Base-by-base conservation (phyloP, 148 eudicot genomes). In the Silene latifolia region DNA sequence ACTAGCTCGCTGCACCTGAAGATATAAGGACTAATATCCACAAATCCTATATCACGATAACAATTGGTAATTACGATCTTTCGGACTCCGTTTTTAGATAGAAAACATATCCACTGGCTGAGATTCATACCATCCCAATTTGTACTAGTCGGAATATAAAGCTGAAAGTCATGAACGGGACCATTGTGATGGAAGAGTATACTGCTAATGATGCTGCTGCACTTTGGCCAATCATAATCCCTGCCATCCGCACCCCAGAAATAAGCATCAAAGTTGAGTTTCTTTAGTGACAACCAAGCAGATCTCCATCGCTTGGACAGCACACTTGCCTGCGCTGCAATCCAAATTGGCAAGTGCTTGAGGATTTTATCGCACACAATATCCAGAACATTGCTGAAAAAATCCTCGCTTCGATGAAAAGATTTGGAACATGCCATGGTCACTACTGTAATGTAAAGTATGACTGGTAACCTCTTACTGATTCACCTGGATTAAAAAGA, bases 121-220 rank as follows among this genome's bases (percentile, higher is more conserved):
- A 5, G 53, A 42, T 67, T 42, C 56, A 60, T 72, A 73, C 14
- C 72, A 76, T 7, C n/a, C 8, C 12, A 35, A 8, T 2, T 58
- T 35, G 4, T 60, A n/a, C n/a, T n/a, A n/a, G 21, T 10, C 3
- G 77, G 80, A 72, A 76, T 61, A 53, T 21, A 59, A 29, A 80
- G 24, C 3, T 53, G 56, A 69, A 80, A 76, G 57, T 63, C 72
- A 24, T 47, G 24, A 15, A 80, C 24, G 15, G 72, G 79, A 42
- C 83, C 77, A 4, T 66, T 56, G 24, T 76, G 80, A 10, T 72
- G 77, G 48, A 80, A 67, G 20, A 80, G 83, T 66, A 80, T 72
- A 44, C 67, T 76, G 65, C 74, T 80, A 57, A 80, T 79, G 18
- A 76, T 60, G 13, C 54, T 3, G 54, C 54, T 48, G 54, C 54